Evolutionary conservation across 805 yeast genomes (phyloP).

Genomic region (Grigorovia transvaalensis): DNA sequence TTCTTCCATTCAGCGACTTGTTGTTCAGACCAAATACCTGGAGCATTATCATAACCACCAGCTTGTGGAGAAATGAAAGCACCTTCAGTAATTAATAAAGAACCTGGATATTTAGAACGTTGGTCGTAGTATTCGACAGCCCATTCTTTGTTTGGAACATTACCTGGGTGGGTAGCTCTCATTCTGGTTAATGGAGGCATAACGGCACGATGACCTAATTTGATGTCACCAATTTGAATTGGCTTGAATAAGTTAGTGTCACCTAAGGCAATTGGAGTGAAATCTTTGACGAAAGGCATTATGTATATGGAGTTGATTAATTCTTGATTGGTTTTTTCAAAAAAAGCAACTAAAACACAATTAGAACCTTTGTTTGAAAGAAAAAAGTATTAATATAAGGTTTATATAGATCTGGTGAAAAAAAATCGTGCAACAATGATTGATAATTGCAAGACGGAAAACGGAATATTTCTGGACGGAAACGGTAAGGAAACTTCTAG

Average conservation of each 20-base stretch:
- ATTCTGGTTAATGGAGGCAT: slow-evolving; percentile 39
- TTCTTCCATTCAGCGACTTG: slow-evolving; percentile 43
- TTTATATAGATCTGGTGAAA: too few relatives aligned
- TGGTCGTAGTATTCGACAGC: slow-evolving; percentile 45
- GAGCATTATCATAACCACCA: slow-evolving; percentile 37
- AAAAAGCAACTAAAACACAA: not conserved
- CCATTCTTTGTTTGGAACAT: slow-evolving; percentile 35
- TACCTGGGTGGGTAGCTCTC: slow-evolving; percentile 31
- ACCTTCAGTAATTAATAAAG: slow-evolving; percentile 52
- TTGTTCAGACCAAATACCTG: slow-evolving; percentile 41
- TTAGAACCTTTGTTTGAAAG: not conserved
- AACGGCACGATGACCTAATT: slow-evolving; percentile 31
- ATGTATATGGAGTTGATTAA: not conserved
- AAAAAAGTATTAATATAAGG: too few relatives aligned
- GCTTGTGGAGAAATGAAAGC: slow-evolving; percentile 36
- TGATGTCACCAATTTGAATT: slow-evolving; percentile 33
- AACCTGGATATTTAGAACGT: slow-evolving; percentile 46
- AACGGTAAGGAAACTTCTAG: too few relatives aligned
- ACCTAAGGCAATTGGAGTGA: slow-evolving; percentile 20
- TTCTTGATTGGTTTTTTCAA: not conserved
- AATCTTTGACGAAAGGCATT: slow-evolving; percentile 19
- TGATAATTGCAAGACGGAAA: too few relatives aligned
- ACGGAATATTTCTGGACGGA: too few relatives aligned
- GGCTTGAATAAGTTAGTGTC: slow-evolving; percentile 36
- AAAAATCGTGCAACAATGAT: too few relatives aligned